Evolutionary conservation across 2,329 filamentous ascomycete species (phyloP).

Genomic region (Zelopaecilomyces penicillatus): DNA sequence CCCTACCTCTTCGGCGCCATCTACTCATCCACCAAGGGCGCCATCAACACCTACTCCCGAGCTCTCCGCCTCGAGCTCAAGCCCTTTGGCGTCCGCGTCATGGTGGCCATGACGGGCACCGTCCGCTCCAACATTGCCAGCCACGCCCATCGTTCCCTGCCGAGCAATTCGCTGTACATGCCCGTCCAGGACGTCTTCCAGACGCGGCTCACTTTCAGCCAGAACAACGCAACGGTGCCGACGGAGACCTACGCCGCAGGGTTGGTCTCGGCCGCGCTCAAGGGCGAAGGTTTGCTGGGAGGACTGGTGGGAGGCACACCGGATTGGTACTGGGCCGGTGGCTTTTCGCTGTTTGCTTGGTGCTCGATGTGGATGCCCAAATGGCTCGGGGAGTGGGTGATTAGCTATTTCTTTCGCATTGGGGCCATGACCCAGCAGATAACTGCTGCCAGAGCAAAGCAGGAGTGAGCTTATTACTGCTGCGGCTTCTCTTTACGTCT

Average conservation of each 20-base stretch:
- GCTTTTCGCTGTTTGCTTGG: constrained; percentile 22
- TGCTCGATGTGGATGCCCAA: constrained; percentile 16
- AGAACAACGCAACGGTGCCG: constrained; percentile 36
- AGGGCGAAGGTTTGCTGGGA: constrained; percentile 27
- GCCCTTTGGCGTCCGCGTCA: constrained; percentile 48
- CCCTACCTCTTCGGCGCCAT: constrained; percentile 46
- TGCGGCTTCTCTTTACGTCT: not conserved
- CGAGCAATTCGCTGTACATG: constrained; percentile 38
- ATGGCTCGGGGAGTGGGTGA: constrained; percentile 20
- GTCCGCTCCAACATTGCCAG: constrained; percentile 42
- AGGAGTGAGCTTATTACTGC: constrained; percentile 5
- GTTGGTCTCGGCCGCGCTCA: constrained; percentile 35
- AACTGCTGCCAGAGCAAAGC: constrained; percentile 16
- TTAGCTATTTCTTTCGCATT: constrained; percentile 22
- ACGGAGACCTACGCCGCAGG: constrained; percentile 35
- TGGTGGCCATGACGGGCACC: constrained; percentile 47
- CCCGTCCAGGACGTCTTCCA: constrained; percentile 38
- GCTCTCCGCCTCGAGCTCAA: constrained; percentile 44
- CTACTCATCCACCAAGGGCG: constrained; percentile 49
- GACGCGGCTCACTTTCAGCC: constrained; percentile 38
- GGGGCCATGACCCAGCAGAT: constrained; percentile 17
- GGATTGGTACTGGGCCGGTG: constrained; percentile 28
- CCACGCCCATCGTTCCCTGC: constrained; percentile 33
- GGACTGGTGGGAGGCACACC: constrained; percentile 24
- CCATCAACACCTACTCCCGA: constrained; percentile 44